Evolutionary conservation across 140 eudicot genomes (phyloP).

Genomic region (Bidens hawaiensis): DNA sequence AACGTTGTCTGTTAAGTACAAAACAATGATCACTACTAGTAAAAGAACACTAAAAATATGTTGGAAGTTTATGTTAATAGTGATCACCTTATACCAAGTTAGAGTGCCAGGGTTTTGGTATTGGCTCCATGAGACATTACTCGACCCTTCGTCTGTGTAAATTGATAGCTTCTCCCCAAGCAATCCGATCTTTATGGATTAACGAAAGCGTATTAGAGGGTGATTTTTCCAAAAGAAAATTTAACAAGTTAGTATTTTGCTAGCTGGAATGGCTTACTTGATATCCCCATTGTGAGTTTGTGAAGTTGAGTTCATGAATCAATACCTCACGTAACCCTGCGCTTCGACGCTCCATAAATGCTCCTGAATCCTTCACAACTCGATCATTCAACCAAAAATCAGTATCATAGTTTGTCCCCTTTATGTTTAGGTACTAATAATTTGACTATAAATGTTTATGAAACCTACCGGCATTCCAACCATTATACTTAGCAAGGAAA

Average conservation of each 20-base stretch:
- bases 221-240: too few relatives aligned
- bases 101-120: conserved; percentile 35
- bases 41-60: background rate
- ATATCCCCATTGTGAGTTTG: conserved; percentile 75
- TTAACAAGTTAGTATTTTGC: background rate
- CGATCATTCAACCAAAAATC: conserved; percentile 7
- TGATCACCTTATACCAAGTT: conserved; percentile 81
- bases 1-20: conserved; percentile 46
- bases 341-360: conserved; percentile 56
- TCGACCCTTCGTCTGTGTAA: conserved; percentile 47
- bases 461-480: conserved; percentile 73
- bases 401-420: background rate
- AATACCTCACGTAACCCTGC: conserved; percentile 48
- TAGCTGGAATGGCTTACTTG: conserved; percentile 31
- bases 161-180: conserved; percentile 54
- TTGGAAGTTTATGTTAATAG: background rate
- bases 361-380: conserved; percentile 68
- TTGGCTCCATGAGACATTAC: conserved; percentile 43
- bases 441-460: background rate
- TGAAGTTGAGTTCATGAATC: conserved; percentile 37
- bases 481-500: conserved; percentile 66
- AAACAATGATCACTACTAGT: background rate
- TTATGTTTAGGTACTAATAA: background rate
- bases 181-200: conserved; percentile 59
- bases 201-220: too few relatives aligned